Percentiles rank a stretch among this genome's conserved stretches.
phyloP scores from a whole-genome alignment of 768 basidiomycete genomes.

The Russula foetens region DNA sequence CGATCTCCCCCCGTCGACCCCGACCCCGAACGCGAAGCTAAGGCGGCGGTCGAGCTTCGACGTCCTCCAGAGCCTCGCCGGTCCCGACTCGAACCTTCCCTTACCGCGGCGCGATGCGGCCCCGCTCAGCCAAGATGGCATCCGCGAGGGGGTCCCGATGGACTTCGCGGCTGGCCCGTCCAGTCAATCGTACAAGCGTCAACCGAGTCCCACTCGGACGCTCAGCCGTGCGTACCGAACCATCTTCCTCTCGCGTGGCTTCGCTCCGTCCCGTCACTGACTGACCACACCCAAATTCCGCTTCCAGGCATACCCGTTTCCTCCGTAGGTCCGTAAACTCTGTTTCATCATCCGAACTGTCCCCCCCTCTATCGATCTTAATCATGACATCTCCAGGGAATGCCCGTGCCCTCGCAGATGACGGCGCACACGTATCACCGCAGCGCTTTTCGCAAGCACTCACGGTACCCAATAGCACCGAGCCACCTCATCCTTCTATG shows the following conservation, averaged over 20 bases:
- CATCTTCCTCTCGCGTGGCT: slow-evolving; percentile 18
- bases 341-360: not conserved
- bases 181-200: slow-evolving; percentile 40
- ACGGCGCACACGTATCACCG: slow-evolving; percentile 37
- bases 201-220: slow-evolving; percentile 66
- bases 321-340: slow-evolving; percentile 22
- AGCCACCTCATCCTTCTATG: slow-evolving; percentile 23
- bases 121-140: slow-evolving; percentile 42
- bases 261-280: slow-evolving; percentile 5
- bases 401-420: slow-evolving; percentile 76
- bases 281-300: slow-evolving; percentile 1
- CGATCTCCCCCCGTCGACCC: slow-evolving; percentile 25
- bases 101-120: slow-evolving; percentile 49
- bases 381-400: slow-evolving; percentile 45
- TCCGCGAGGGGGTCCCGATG: slow-evolving; percentile 68
- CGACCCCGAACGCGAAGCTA: slow-evolving; percentile 30
- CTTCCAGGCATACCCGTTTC: slow-evolving; percentile 43
- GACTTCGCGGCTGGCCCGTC: slow-evolving; percentile 38
- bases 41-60: slow-evolving; percentile 67
- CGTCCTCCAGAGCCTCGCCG: slow-evolving; percentile 58
- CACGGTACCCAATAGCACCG: slow-evolving; percentile 29
- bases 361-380: not conserved
- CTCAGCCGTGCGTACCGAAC: slow-evolving; percentile 60
- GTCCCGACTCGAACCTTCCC: slow-evolving; percentile 68
- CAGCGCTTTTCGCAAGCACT: slow-evolving; percentile 22